Percentiles rank a stretch among this genome's conserved stretches.
Conservation (phyloP, 139 green algal genomes). For the Chlorokybus atmophyticus region DNA sequence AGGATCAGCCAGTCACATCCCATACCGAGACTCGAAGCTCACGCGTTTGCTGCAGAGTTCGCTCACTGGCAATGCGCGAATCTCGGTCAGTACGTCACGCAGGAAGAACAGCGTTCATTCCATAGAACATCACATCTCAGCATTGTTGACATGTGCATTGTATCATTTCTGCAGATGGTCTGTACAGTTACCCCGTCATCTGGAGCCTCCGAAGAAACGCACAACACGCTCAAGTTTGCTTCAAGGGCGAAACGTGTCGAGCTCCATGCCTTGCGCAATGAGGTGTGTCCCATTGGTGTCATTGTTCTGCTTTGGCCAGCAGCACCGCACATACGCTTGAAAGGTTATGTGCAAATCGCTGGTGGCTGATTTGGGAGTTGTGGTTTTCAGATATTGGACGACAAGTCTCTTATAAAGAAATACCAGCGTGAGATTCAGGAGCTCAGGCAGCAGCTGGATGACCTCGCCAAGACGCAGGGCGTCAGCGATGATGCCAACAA, state of each 20-base stretch:
- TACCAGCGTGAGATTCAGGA: slow-evolving; percentile 69
- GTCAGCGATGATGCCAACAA: slow-evolving; percentile 5
- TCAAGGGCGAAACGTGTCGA: slow-evolving; percentile 71
- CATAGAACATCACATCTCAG: slow-evolving; percentile 39
- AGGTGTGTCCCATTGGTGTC: too few species aligned
- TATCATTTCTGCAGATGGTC: slow-evolving; percentile 45
- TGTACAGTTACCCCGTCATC: slow-evolving; percentile 76
- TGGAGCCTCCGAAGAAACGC: slow-evolving; percentile 74
- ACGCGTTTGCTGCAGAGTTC: slow-evolving; percentile 82
- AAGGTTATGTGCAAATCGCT: slow-evolving; percentile 1
- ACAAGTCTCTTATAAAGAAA: slow-evolving; percentile 56
- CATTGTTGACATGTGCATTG: slow-evolving; percentile 23
- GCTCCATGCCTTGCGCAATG: slow-evolving; percentile 23
- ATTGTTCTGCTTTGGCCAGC: too few species aligned
- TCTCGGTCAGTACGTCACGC: slow-evolving; percentile 66
- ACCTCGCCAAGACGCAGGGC: background rate
- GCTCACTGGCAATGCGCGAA: slow-evolving; percentile 69
- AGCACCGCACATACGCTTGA: too few species aligned
- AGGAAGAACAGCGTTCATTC: too few species aligned
- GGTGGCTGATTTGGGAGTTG: background rate
- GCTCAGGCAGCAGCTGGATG: slow-evolving; percentile 59
- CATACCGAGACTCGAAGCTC: slow-evolving; percentile 45
- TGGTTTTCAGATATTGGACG: slow-evolving; percentile 41
- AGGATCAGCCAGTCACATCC: slow-evolving; percentile 23
- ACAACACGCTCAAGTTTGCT: slow-evolving; percentile 99